Evolutionary conservation across 2,329 filamentous ascomycete genomes (phyloP), one percentile per base, ranked within the genome.

Genomic region (Aspergillus arachidicola): DNA sequence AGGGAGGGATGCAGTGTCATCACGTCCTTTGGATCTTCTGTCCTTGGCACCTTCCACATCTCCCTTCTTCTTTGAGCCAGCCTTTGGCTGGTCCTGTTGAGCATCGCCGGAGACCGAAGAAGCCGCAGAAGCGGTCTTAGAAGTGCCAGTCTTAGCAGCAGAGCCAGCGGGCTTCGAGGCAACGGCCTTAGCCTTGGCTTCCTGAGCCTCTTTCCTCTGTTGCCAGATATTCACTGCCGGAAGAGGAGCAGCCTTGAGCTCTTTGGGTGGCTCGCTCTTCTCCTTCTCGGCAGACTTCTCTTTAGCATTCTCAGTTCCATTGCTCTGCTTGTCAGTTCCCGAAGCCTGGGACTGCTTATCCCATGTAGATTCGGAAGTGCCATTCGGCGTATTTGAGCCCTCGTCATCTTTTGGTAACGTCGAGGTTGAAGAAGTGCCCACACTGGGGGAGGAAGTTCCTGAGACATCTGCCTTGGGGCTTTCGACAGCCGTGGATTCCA

Each of bases 161-260:
- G 67, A 30, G 36, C 66, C 38, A 41, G 67, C 58, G n/a, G 71
- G 62, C 63, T 76, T 76, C 9, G 70, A 63, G 46, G 69, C 70
- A 56, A 64, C 71, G 9, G 77, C 75, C 71, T 83, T 85, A 57
- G 73, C 70, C 73, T 84, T 85, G 45, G 82, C 79, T n/a, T 84
- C 78, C 65, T 84, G 81, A 69, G 88, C 88, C 72, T 93, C 89
- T 70, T 86, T 89, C 61, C 94, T 87, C 78, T 94, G 88, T 66
- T 89, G 86, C 94, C 95, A 99, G 66, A 94, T 83, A 76, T 99
- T 99, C 62, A 97, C 91, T 1, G 87, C 78, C 0, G 95, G 95
- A 50, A 91, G 84, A 34, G 93, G 91, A 21, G 94, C 94, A 64
- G 95, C 92, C 54, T 90, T 89, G 48, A 97, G 83, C 71, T 90